Base-by-base conservation (phyloP, 1,139 yeast genomes). In the Hyphopichia fennica region DNA sequence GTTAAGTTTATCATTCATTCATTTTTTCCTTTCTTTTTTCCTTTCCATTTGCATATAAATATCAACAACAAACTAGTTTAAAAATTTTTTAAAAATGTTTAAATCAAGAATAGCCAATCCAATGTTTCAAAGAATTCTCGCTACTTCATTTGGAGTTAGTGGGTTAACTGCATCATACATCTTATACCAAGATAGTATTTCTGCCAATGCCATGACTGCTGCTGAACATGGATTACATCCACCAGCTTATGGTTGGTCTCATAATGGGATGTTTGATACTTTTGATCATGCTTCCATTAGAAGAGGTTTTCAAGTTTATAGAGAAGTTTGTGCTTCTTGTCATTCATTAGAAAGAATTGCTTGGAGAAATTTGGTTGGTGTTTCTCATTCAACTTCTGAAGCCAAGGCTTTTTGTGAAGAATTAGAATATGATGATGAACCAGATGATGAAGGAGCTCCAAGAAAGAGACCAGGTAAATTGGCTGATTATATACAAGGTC, bases 211-310 rank as follows among this genome's bases (percentile, higher is more conserved):
- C 60, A 88, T 91, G 96, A 91, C 99, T 43, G 96, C 95, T 52
- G 96, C 98, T 52, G 99, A 93, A 75, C 98, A 93, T 72, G 99
- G 99, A 57, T 81, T 93, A 65, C 99, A 93, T 69, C 84, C 99
- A 37, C 96, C 98, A 52, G 82, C 83, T 49, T 91, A 79, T 69
- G 86, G 82, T 47, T 93, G 99, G 99, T 79, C 96, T 38, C 98
- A 93, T 72, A 83, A 80, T 62, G 97, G 95, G 60, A 86, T 90
- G 82, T 82, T 91, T 60, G 85, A 84, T 54, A 80, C 96, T 42
- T 95, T 90, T 58, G 99, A 93, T 76, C 99, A 93, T 69, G 91
- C 90, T 47, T 85, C 96, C 41, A 88, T 93, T 62, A 88, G 99
- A 79, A 90, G 99, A 81, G 99, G 99, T 57, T 93, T 85, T 84